phyloP scores from a whole-genome alignment of 1,284 basidiomycete genomes.

The Chalciporus sp. region DNA sequence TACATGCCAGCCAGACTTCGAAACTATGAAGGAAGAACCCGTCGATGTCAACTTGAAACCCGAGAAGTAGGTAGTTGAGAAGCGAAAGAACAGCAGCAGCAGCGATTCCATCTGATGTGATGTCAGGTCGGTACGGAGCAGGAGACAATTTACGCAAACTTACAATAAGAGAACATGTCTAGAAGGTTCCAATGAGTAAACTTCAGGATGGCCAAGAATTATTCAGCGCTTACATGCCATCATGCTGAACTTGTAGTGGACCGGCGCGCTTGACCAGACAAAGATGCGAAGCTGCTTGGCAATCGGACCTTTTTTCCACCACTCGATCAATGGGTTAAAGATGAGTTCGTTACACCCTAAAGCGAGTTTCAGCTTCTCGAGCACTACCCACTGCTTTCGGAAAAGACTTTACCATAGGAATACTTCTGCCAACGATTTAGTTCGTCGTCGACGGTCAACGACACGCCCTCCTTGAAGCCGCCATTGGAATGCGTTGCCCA shows the following conservation, averaged over 20 bases:
- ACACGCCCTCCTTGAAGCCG: slow-evolving; percentile 88
- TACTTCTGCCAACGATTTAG: slow-evolving; percentile 86
- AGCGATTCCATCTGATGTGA: slow-evolving; percentile 67
- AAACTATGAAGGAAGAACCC: slow-evolving; percentile 74
- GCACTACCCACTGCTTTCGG: slow-evolving; percentile 4
- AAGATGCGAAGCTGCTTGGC: slow-evolving; percentile 76
- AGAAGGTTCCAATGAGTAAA: slow-evolving; percentile 32
- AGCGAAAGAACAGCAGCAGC: slow-evolving; percentile 66
- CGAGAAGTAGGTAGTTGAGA: slow-evolving; percentile 74
- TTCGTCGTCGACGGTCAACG: slow-evolving; percentile 70
- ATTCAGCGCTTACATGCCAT: slow-evolving; percentile 64
- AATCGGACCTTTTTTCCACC: slow-evolving; percentile 77
- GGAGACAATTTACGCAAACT: slow-evolving; percentile 17
- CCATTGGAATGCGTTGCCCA: slow-evolving; percentile 85
- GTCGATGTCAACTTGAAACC: slow-evolving; percentile 65
- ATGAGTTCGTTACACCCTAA: slow-evolving; percentile 78
- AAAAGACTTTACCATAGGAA: slow-evolving; percentile 56
- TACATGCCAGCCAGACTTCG: slow-evolving; percentile 77
- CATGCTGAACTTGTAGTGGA: slow-evolving; percentile 84
- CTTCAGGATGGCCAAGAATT: not conserved
- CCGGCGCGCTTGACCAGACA: slow-evolving; percentile 73
- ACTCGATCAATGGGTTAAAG: slow-evolving; percentile 74
- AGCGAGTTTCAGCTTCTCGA: slow-evolving; percentile 32
- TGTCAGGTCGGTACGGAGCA: not conserved
- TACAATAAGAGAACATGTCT: slow-evolving; percentile 88